Evolutionary conservation across 331 rosid species (phyloP), one percentile per base, ranked within the genome.

Genomic region (Pyrus hybrid): DNA sequence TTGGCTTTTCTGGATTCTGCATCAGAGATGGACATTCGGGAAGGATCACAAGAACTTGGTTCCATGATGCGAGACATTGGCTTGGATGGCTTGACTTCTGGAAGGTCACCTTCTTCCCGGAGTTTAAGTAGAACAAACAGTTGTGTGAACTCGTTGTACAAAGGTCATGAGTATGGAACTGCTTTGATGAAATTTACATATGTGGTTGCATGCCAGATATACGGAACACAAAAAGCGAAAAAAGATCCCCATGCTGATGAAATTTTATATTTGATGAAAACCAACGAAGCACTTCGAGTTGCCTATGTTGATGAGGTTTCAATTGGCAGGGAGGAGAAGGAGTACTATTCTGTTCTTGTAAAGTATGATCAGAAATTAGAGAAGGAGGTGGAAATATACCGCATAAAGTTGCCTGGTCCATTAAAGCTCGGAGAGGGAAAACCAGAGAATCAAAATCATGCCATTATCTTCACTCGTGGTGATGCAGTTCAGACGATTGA

Each of bases 171-270:
- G 76, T 72, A 89, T 77, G 93, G 88, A 26, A 86, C 88, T 43
- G 82, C 89, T 82, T 83, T 91, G 85, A 95, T 95, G 99, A 95
- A 92, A 80, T 95, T 76, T 84, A 95, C 97, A 2, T 95, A 92
- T 76, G 99, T 95, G 79, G 89, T 95, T 77, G 97, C 99, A 56
- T 95, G 99, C 85, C 99, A 95, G 91, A 92, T 90, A 61, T 95
- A 95, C 57, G 97, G 99, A 79, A 84, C 85, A 3, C 86, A 92
- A 80, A 95, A 95, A 75, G 93, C 82, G 30, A 90, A 78, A 79
- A 95, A 87, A 60, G 89, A 95, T 80, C 97, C 99, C 32, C 91
- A 80, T 56, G 98, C 96, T 5, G 97, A 93, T 63, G 98, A 91
- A 81, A 91, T 91, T 68, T 83, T 86, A 78, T 80, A 85, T 68